Base-by-base conservation (phyloP, 163 green algal genomes). In the Scenedesmus sp. region DNA sequence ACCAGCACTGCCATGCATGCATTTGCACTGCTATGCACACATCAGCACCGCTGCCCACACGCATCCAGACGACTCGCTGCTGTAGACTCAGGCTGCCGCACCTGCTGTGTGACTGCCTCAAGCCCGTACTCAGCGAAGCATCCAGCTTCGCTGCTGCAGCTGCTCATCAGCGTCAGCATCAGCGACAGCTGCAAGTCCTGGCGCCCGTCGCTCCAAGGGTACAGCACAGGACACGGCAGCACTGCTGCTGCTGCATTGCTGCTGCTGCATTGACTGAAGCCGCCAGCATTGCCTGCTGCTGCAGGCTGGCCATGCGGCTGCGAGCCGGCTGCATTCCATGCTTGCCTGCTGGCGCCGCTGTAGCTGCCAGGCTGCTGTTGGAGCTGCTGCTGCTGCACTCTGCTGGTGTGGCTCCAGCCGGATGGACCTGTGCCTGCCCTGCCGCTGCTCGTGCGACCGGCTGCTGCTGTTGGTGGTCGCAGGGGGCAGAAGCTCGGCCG, bases 131-230 rank as follows among this genome's bases (percentile, higher is more conserved):
- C 72, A 33, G 43, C 70, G 78, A 90, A 59, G 72, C 35, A 78
- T 0, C 43, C 76, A n/a, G 87, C 81, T n/a, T 92, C 91, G 78
- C 76, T 78, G 59, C 40, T 59, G 61, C 65, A 92, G 81, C 61
- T 83, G 43, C 59, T 73, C 13, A 92, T 83, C 44, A 92, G 46
- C 65, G 85, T 49, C 37, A 85, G 72, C 35, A 92, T 18, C 61
- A 92, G 70, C 1, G 43, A 81, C 44, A 92, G 81, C 88, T 89
- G 88, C 44, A 92, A 51, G 68, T 92, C 88, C 16, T 83, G 68
- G 24, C 49, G 51, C 18, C 46, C 88, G 73, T 92, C 87, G 10
- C 42, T 83, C 56, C 76, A 86, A 22, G 87, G 87, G 59, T 86
- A 78, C 40, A 91, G 56, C 87, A 81, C 51, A 24, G 86, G 86